Conservation (phyloP, 2,329 filamentous ascomycete species). For the Geosmithia morbida region DNA sequence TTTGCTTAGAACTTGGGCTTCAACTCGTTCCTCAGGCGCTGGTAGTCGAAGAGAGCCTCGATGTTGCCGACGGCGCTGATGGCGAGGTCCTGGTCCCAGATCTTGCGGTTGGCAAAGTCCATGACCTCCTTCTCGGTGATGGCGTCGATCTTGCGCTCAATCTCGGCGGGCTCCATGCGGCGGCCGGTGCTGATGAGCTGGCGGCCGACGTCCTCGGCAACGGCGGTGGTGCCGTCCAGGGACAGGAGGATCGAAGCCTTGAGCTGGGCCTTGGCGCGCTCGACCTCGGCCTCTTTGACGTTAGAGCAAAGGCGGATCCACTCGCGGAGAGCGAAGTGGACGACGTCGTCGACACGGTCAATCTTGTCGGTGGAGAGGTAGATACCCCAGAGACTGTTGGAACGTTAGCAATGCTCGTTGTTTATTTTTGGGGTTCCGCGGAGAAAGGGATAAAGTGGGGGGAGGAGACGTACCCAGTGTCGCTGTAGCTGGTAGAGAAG, state of each 20-base stretch:
- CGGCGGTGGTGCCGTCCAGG: constrained; percentile 91
- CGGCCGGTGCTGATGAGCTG: constrained; percentile 97
- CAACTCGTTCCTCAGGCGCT: constrained; percentile 71
- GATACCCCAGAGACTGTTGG: constrained; percentile 87
- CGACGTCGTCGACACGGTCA: constrained; percentile 80
- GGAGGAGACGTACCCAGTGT: constrained; percentile 71
- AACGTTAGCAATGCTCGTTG: constrained; percentile 9
- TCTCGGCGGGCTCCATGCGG: constrained; percentile 80
- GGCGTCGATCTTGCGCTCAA: constrained; percentile 77
- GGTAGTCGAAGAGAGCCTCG: constrained; percentile 72
- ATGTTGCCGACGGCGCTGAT: constrained; percentile 87
- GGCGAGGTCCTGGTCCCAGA: constrained; percentile 96
- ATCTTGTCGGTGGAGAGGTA: constrained; percentile 90
- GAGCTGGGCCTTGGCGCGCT: constrained; percentile 97
- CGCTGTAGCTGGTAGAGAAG: constrained; percentile 98
- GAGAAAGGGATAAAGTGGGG: not conserved
- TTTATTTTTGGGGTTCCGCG: not conserved
- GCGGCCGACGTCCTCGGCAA: constrained; percentile 95
- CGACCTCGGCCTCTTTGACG: constrained; percentile 80
- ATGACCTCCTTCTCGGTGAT: constrained; percentile 96
- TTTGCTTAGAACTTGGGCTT: constrained; percentile 53
- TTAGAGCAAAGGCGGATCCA: constrained; percentile 89
- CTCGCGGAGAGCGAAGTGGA: constrained; percentile 96
- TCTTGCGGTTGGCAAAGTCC: constrained; percentile 84
- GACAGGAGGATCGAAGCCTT: constrained; percentile 97